These are phyloP conservation scores for Vigna mungo DNA, from an alignment of 306 rosid species.

Conservation along the genomic window DNA sequence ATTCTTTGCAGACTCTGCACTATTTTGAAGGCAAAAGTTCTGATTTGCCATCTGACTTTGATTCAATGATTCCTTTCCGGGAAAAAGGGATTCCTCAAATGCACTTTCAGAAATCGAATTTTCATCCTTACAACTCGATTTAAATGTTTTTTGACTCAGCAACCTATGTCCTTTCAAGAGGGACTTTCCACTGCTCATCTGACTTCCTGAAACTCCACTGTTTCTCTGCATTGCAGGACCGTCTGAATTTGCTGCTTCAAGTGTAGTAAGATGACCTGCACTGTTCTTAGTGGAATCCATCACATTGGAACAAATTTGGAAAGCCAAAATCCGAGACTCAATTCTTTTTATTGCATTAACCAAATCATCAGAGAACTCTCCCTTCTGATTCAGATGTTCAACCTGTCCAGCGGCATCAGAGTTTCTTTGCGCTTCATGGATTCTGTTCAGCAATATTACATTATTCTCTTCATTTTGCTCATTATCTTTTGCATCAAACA, in stretches of 20 bases:
- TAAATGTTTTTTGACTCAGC: slow-evolving; percentile 35
- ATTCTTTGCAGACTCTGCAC: slow-evolving; percentile 27
- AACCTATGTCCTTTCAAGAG: slow-evolving; percentile 36
- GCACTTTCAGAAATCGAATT: slow-evolving; percentile 33
- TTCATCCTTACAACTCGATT: slow-evolving; percentile 32
- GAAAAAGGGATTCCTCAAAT: slow-evolving; percentile 23
- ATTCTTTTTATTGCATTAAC: slow-evolving; percentile 58
- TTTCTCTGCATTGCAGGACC: slow-evolving; percentile 5
- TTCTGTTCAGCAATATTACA: slow-evolving; percentile 10
- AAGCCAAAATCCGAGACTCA: slow-evolving; percentile 66
- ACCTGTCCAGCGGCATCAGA: slow-evolving; percentile 31
- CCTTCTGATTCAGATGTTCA: slow-evolving; percentile 45
- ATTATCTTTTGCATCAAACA: slow-evolving; percentile 19
- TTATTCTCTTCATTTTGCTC: slow-evolving; percentile 34
- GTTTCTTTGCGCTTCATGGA: slow-evolving; percentile 30
- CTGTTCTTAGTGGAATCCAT: slow-evolving; percentile 22
- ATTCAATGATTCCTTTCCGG: slow-evolving; percentile 32
- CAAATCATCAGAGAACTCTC: slow-evolving; percentile 56
- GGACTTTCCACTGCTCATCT: slow-evolving; percentile 19
- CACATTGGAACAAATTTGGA: slow-evolving; percentile 53
- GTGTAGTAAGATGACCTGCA: slow-evolving; percentile 33
- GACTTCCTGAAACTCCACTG: slow-evolving; percentile 21
- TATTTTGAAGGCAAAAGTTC: not conserved
- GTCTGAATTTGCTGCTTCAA: slow-evolving; percentile 16
- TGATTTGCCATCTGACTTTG: slow-evolving; percentile 38